phyloP scores from a whole-genome alignment of 2,329 filamentous ascomycete species.

The Hypoxylon sp. region DNA sequence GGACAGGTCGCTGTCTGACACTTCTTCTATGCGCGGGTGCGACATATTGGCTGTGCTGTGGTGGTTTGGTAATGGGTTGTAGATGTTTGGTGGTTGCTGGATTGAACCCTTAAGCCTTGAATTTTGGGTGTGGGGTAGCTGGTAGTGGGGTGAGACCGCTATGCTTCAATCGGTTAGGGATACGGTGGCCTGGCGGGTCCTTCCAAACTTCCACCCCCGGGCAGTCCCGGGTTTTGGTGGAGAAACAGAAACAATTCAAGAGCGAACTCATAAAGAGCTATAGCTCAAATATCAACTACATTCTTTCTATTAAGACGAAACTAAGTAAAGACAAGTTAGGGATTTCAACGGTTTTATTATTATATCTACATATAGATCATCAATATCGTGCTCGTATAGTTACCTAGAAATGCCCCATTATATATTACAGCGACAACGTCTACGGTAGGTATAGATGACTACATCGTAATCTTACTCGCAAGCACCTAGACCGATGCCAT shows the following conservation, averaged over 20 bases:
- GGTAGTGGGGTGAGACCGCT: conserved; percentile 32
- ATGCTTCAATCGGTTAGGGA: conserved; percentile 21
- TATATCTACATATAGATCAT: background rate
- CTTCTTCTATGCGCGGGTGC: conserved; percentile 91
- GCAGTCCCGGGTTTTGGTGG: background rate
- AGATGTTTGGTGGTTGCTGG: background rate
- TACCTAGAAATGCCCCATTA: background rate
- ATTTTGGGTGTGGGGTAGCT: conserved; percentile 41
- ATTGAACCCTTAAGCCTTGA: conserved; percentile 14
- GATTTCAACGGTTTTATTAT: background rate
- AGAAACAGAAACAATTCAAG: background rate
- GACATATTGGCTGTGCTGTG: conserved; percentile 72
- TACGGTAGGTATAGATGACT: background rate
- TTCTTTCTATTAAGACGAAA: background rate
- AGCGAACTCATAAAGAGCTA: background rate
- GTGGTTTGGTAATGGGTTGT: conserved; percentile 11
- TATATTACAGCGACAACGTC: background rate
- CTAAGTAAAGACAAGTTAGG: background rate
- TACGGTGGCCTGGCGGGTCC: background rate
- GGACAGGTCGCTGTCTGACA: conserved; percentile 80
- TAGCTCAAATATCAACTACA: background rate
- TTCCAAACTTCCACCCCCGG: background rate
- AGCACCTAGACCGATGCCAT: background rate
- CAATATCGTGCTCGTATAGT: background rate
- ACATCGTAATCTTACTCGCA: background rate